Conservation (phyloP, 805 yeast species). For the Pichia insulana region DNA sequence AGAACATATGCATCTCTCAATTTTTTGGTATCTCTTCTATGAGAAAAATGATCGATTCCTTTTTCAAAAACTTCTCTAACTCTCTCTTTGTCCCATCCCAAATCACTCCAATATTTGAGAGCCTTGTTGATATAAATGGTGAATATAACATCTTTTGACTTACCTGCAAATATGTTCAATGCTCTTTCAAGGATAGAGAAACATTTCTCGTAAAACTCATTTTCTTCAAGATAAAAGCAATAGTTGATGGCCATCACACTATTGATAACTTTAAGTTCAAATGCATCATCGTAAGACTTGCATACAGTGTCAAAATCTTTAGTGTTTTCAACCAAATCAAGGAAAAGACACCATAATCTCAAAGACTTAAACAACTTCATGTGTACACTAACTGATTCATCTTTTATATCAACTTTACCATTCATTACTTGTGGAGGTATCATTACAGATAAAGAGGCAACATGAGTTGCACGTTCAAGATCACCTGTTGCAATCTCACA, state of each 20-base stretch:
- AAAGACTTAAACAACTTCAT: conserved; percentile 49
- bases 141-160: conserved; percentile 65
- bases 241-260: conserved; percentile 59
- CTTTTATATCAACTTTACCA: conserved; percentile 26
- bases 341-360: conserved; percentile 63
- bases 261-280: conserved; percentile 57
- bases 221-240: conserved; percentile 49
- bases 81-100: conserved; percentile 38
- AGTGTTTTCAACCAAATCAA: conserved; percentile 58
- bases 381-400: conserved; percentile 43
- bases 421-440: conserved; percentile 15
- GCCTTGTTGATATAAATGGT: conserved; percentile 52
- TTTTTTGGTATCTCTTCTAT: conserved; percentile 24
- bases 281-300: conserved; percentile 42
- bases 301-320: conserved; percentile 34
- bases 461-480: conserved; percentile 30
- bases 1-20: conserved; percentile 41
- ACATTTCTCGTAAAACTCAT: conserved; percentile 38
- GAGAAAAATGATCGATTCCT: conserved; percentile 32
- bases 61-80: conserved; percentile 70
- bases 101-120: conserved; percentile 24
- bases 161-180: conserved; percentile 48
- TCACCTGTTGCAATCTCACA: conserved; percentile 45
- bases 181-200: conserved; percentile 64
- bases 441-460: conserved; percentile 29